Evolutionary conservation across 2,329 filamentous ascomycete genomes (phyloP).

Genomic region (Teratosphaeriaceae sp.): DNA sequence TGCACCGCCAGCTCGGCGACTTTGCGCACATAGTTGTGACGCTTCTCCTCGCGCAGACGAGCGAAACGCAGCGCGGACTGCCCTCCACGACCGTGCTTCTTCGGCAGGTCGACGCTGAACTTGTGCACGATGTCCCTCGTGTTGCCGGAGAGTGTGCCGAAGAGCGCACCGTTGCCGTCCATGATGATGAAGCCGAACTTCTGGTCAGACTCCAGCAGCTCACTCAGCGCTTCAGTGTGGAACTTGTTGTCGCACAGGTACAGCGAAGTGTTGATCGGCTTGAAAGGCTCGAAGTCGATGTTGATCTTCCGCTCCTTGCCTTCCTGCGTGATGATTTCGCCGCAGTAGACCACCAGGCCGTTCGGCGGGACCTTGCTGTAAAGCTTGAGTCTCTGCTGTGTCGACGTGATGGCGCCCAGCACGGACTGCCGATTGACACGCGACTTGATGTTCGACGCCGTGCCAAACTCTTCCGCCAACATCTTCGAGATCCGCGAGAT

Average conservation of each 20-base stretch:
- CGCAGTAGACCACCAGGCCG: constrained; percentile 96
- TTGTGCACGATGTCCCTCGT: constrained; percentile 96
- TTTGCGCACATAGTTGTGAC: constrained; percentile 99
- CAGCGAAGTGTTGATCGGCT: constrained; percentile 98
- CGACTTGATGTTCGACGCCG: constrained; percentile 98
- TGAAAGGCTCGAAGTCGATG: constrained; percentile 99
- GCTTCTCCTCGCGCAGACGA: constrained; percentile 98
- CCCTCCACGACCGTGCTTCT: constrained; percentile 99
- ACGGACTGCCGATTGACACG: constrained; percentile 98
- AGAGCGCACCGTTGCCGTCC: constrained; percentile 97
- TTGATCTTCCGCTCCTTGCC: constrained; percentile 99
- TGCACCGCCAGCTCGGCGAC: constrained; percentile 96
- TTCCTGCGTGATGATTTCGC: constrained; percentile 98
- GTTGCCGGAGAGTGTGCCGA: constrained; percentile 94
- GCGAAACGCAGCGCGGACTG: constrained; percentile 99
- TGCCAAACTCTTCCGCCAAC: constrained; percentile 89
- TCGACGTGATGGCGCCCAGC: constrained; percentile 95
- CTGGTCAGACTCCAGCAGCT: constrained; percentile 96
- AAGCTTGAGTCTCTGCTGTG: constrained; percentile 96
- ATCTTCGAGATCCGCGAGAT: constrained; percentile 95
- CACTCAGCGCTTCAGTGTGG: constrained; percentile 93
- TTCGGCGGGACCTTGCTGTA: constrained; percentile 99
- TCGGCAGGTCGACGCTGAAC: constrained; percentile 96
- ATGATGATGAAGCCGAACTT: constrained; percentile 99
- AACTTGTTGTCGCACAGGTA: constrained; percentile 99